Percentiles rank a stretch among this genome's conserved stretches.
These are phyloP conservation scores for Discostella stelligera DNA, from an alignment of 352 stramenopile species.

Conservation along the genomic window DNA sequence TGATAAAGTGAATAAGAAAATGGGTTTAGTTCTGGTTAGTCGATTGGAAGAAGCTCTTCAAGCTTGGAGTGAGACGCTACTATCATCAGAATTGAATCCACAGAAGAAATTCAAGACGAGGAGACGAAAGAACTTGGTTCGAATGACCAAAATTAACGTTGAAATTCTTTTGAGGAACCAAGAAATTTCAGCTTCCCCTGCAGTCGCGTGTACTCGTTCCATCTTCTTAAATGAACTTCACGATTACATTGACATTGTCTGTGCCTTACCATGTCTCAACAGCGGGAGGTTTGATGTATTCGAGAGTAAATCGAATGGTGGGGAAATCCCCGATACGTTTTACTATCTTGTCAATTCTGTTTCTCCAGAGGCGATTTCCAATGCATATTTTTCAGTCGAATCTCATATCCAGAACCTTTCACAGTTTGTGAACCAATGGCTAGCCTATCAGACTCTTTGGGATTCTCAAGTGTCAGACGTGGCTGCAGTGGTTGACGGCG, in stretches of 20 bases:
- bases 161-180: slow-evolving; percentile 96
- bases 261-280: slow-evolving; percentile 86
- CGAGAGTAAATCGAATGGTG: slow-evolving; percentile 22
- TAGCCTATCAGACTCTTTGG: slow-evolving; percentile 99
- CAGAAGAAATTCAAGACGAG: slow-evolving; percentile 40
- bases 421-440: slow-evolving; percentile 93
- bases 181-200: slow-evolving; percentile 93
- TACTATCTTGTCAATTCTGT: slow-evolving; percentile 70
- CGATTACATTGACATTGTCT: slow-evolving; percentile 90
- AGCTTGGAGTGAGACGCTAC: slow-evolving; percentile 64
- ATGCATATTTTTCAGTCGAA: slow-evolving; percentile 80
- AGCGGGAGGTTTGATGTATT: slow-evolving; percentile 83
- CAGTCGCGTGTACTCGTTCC: slow-evolving; percentile 89
- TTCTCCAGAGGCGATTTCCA: slow-evolving; percentile 50
- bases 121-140: slow-evolving; percentile 32
- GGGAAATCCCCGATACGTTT: slow-evolving; percentile 51
- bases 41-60: slow-evolving; percentile 77
- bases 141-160: slow-evolving; percentile 61
- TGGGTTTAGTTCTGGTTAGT: slow-evolving; percentile 85
- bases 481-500: slow-evolving; percentile 88
- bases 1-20: slow-evolving; percentile 87
- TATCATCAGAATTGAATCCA: slow-evolving; percentile 4
- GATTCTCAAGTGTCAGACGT: slow-evolving; percentile 95
- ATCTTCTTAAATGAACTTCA: slow-evolving; percentile 91
- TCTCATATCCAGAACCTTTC: slow-evolving; percentile 85